phyloP scores from a whole-genome alignment of 1,139 yeast genomes.

The Hansenula sp. region DNA sequence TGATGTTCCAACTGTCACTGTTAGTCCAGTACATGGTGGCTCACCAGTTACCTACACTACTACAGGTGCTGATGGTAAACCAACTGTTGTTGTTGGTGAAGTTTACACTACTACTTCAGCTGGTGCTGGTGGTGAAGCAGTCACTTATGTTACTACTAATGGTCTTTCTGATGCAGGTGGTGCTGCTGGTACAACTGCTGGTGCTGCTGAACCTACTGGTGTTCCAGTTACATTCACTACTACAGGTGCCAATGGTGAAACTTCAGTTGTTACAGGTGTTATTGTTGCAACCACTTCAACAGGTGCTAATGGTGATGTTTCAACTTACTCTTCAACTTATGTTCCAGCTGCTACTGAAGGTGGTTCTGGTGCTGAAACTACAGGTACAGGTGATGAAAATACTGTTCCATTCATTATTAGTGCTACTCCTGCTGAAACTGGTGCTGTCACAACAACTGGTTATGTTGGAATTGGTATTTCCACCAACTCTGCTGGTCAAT shows the following conservation, averaged over 20 bases:
- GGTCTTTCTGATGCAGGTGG: neutral
- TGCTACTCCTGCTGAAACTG: neutral
- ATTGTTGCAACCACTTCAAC: neutral
- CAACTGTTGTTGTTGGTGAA: neutral
- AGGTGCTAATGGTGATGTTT: neutral
- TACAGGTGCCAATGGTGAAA: neutral
- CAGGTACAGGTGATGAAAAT: neutral
- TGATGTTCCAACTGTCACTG: neutral
- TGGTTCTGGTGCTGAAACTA: neutral
- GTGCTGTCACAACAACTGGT: neutral
- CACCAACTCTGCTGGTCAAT: neutral
- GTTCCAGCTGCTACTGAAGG: neutral
- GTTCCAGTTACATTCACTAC: neutral
- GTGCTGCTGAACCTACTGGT: neutral
- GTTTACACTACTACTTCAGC: neutral
- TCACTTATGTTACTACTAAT: too few relatives aligned
- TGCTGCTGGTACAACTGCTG: neutral
- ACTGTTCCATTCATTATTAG: neutral
- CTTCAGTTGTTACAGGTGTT: neutral
- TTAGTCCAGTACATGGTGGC: neutral
- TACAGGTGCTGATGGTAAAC: neutral
- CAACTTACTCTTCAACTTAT: neutral
- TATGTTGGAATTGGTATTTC: neutral
- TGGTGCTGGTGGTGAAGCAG: neutral
- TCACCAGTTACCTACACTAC: neutral